Evolutionary conservation across 306 rosid species (phyloP).

Genomic region (Prinsepia uniflora): DNA sequence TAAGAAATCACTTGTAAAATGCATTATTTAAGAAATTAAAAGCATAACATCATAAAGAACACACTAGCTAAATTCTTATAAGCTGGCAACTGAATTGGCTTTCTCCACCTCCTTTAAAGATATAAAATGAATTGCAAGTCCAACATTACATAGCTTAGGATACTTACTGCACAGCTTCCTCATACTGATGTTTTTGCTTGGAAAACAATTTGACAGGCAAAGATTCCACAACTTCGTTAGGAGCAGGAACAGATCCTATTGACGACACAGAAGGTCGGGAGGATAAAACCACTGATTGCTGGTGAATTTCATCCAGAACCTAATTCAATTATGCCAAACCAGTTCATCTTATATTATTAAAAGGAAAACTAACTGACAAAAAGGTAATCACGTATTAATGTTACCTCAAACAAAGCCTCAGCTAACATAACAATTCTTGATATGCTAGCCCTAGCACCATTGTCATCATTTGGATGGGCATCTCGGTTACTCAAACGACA

Average conservation of each 20-base stretch:
- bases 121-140: constrained; percentile 2
- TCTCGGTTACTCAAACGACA: constrained; percentile 59
- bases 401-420: constrained; percentile 98
- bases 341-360: constrained; percentile 50
- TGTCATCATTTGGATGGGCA: constrained; percentile 56
- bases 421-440: constrained; percentile 98
- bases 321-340: constrained; percentile 62
- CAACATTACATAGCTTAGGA: constrained; percentile 7
- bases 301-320: constrained; percentile 99
- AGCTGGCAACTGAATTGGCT: neutral
- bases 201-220: constrained; percentile 78
- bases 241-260: constrained; percentile 97
- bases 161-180: constrained; percentile 93
- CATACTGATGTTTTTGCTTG: constrained; percentile 69
- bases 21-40: neutral
- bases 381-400: constrained; percentile 19
- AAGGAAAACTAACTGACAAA: constrained; percentile 21
- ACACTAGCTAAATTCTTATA: constrained; percentile 5
- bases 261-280: constrained; percentile 93
- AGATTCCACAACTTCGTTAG: constrained; percentile 88
- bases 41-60: neutral
- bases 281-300: constrained; percentile 95
- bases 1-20: neutral
- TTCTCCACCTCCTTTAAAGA: neutral
- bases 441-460: constrained; percentile 91